Percentiles rank a stretch among this genome's conserved stretches.
Conservation (phyloP, 1,139 yeast species). For the Kazachstania sp. region DNA sequence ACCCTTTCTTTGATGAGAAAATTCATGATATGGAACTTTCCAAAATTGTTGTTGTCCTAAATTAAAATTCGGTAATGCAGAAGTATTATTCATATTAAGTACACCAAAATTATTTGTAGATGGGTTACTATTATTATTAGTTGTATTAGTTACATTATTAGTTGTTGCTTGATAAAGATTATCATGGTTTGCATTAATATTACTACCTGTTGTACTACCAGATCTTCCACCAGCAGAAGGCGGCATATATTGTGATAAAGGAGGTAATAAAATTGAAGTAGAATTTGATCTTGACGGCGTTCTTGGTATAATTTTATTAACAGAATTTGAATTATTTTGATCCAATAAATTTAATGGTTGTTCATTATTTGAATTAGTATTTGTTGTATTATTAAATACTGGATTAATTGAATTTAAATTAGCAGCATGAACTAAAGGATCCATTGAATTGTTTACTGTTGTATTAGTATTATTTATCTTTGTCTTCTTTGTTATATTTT, state of each 20-base stretch:
- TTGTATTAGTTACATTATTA: background rate
- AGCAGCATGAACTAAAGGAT: too few relatives aligned
- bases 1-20: conserved; percentile 25
- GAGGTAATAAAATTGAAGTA: conserved; percentile 23
- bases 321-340: background rate
- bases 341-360: background rate
- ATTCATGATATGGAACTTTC: conserved; percentile 31
- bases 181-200: background rate
- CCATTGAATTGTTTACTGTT: background rate
- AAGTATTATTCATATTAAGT: background rate
- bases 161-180: background rate
- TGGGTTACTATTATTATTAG: too few relatives aligned
- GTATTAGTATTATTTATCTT: background rate
- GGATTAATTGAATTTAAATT: too few relatives aligned
- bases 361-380: too few relatives aligned
- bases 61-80: conserved; percentile 1
- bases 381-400: conserved; percentile 2
- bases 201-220: background rate
- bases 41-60: conserved; percentile 28
- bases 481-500: conserved; percentile 15
- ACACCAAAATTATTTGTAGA: background rate
- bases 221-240: conserved; percentile 7
- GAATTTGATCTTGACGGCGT: conserved; percentile 11
- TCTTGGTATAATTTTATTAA: background rate
- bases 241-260: conserved; percentile 25